Evolutionary conservation across 495 filamentous ascomycete species (phyloP).

Genomic region (Xylona heveae): DNA sequence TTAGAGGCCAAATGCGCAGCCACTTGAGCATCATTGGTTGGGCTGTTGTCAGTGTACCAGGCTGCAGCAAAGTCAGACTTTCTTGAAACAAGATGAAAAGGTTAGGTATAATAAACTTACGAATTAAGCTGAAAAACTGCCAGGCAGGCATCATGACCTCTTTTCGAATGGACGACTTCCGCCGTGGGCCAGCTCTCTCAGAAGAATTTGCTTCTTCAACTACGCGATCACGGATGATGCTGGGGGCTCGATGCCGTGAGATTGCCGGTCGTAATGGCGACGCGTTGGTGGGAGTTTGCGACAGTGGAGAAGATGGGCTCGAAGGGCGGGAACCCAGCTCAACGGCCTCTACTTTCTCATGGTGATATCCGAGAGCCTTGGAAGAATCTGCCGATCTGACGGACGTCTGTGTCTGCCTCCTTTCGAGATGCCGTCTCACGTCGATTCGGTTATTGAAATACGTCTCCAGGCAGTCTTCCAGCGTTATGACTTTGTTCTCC

Average conservation of each 20-base stretch:
- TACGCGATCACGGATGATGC: constrained; percentile 41
- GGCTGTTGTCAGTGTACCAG: constrained; percentile 49
- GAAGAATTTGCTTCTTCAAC: constrained; percentile 20
- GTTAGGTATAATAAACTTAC: constrained; percentile 25
- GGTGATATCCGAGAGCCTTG: constrained; percentile 27
- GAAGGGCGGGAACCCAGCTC: constrained; percentile 16
- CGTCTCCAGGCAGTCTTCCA: constrained; percentile 78
- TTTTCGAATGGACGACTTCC: constrained; percentile 36
- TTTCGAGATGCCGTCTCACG: constrained; percentile 56
- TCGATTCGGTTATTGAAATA: constrained; percentile 94
- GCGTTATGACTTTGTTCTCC: constrained; percentile 38
- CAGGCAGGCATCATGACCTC: constrained; percentile 92
- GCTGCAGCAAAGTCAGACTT: constrained; percentile 17
- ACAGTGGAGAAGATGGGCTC: constrained; percentile 18
- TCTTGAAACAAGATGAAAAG: too few species aligned
- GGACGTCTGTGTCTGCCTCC: constrained; percentile 33
- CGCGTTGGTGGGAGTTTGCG: constrained; percentile 14
- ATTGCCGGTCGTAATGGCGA: constrained; percentile 11
- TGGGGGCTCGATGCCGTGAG: constrained; percentile 26
- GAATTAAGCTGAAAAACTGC: constrained; percentile 89
- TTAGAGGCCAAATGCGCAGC: constrained; percentile 49
- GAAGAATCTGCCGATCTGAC: constrained; percentile 18
- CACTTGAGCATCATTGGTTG: constrained; percentile 45
- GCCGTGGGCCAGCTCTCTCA: constrained; percentile 16
- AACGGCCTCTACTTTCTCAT: constrained; percentile 37